phyloP scores from a whole-genome alignment of 73 alveolate species.

The Tetrahymena malaccensis region DNA sequence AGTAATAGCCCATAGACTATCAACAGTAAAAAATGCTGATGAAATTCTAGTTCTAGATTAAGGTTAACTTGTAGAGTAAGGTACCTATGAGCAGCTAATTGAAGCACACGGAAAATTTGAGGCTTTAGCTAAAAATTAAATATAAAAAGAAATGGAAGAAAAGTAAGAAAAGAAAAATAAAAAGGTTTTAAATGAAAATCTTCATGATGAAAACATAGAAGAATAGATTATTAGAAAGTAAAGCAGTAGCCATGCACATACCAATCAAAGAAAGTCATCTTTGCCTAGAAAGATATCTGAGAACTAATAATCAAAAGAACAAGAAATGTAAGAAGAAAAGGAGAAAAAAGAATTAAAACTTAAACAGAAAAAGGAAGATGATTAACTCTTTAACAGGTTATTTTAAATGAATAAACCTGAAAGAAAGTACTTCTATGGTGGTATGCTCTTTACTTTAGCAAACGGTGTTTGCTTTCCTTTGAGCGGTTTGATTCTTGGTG shows the following conservation, averaged over 20 bases:
- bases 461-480: background rate
- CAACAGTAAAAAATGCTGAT: slow-evolving; percentile 40
- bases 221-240: background rate
- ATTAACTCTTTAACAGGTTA: background rate
- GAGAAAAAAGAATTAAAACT: background rate
- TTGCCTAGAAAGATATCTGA: background rate
- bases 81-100: slow-evolving; percentile 21
- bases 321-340: background rate
- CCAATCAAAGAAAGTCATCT: background rate
- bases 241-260: background rate
- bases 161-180: background rate
- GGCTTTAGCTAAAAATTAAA: slow-evolving; percentile 11
- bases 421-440: background rate
- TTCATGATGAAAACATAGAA: background rate
- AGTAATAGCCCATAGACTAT: slow-evolving; percentile 47
- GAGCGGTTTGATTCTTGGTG: slow-evolving; percentile 1
- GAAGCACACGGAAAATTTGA: slow-evolving; percentile 32
- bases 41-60: slow-evolving; percentile 28
- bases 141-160: background rate
- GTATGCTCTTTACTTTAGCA: background rate
- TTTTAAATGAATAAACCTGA: background rate
- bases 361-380: background rate
- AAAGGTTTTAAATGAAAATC: background rate
- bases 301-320: background rate
- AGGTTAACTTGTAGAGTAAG: slow-evolving; percentile 36